Base-by-base conservation (phyloP, 2,329 filamentous ascomycete genomes). In the Phialophora verrucosa region DNA sequence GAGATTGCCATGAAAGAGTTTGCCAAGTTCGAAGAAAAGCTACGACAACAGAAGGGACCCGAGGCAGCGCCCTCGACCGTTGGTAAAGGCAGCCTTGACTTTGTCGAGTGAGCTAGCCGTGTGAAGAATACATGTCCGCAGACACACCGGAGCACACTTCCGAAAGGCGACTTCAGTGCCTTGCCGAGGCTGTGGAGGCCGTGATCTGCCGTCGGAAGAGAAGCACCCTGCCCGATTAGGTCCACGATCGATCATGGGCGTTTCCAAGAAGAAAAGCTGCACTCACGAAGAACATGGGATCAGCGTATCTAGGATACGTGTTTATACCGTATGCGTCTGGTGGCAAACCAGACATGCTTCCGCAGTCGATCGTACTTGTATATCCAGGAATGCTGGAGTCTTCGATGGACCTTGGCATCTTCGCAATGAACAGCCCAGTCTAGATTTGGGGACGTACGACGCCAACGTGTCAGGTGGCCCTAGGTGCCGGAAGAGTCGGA, bases 21-120 rank as follows among this genome's bases (percentile, higher is more conserved):
- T 80, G 91, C 90, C 71, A 95, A 91, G 79, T 97, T 98, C 76
- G 94, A 98, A 78, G 92, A 97, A 82, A 97, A 90, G 77, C 74
- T 91, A 70, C 83, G 83, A 70, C 81, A 85, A 72, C 85, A 88
- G 64, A 83, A 83, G 76, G 85, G 85, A 0, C 76, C 80, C 2
- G 78, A 81, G 59, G 84, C 83, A 10, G 81, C 80, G 23, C 78
- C 84, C 35, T 77, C 79, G 11, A 85, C 83, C 8, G 76, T 79
- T 11, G 81, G 82, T 20, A 82, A 84, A 74, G 83, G 83, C 4
- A 82, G 80, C 53, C 73, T 88, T 67, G 86, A 88, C 74, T 82
- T 76, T 59, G 84, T 77, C n/a, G 78, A 78, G 64, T 72, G 59
- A 61, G 4, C 10, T 25, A 53, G 23, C 5, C 20, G 49, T 17